Evolutionary conservation across 345 rosid genomes (phyloP).

Genomic region (Odontarrhena argentea): DNA sequence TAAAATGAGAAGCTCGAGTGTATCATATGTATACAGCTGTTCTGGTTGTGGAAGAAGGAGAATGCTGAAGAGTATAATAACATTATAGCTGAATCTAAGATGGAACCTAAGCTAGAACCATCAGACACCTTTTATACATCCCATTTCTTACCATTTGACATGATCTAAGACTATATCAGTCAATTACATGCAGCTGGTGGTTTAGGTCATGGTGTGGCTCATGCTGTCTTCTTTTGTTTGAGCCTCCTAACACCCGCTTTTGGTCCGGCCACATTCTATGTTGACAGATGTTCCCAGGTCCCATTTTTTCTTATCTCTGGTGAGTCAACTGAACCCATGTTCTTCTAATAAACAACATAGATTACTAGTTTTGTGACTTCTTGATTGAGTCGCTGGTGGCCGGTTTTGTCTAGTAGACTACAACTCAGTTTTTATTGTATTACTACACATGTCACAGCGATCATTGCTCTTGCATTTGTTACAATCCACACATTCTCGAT

Average conservation of each 20-base stretch:
- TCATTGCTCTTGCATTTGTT: conserved; percentile 85
- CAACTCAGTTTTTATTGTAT: conserved; percentile 30
- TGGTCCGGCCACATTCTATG: conserved; percentile 93
- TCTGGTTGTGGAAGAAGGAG: conserved; percentile 11
- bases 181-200: conserved; percentile 93
- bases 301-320: conserved; percentile 96
- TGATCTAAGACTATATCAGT: conserved; percentile 36
- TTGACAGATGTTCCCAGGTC: conserved; percentile 70
- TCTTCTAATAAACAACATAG: neutral
- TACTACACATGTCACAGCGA: conserved; percentile 55
- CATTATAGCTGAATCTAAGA: conserved; percentile 1
- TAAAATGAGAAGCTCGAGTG: conserved; percentile 7
- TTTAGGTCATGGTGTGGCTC: conserved; percentile 97
- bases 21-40: conserved; percentile 4
- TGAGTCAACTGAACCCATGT: conserved; percentile 46
- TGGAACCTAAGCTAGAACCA: conserved; percentile 4
- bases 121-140: conserved; percentile 8
- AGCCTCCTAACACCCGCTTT: conserved; percentile 92
- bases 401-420: conserved; percentile 12
- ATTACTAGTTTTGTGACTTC: conserved; percentile 16
- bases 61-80: conserved; percentile 19
- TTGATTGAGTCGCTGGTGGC: conserved; percentile 27
- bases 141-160: conserved; percentile 22
- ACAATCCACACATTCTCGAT: conserved; percentile 95
- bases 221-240: conserved; percentile 94